These are phyloP conservation scores for Xylaria sp. DNA, from an alignment of 2,329 filamentous ascomycete species.

Conservation along the genomic window DNA sequence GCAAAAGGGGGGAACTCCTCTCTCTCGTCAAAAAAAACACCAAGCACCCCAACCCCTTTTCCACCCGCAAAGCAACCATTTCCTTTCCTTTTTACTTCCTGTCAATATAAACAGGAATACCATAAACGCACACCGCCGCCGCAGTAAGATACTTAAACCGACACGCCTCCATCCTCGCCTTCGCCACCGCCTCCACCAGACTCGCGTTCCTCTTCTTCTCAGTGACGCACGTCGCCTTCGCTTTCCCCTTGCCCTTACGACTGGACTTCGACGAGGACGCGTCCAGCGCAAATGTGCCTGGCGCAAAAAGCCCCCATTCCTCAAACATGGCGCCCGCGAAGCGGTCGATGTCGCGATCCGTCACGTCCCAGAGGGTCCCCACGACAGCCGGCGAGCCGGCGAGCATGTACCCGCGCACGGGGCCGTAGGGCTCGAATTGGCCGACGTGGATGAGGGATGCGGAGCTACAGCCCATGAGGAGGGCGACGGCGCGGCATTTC, in stretches of 20 bases:
- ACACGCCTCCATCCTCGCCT: constrained; percentile 69
- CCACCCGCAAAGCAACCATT: background rate
- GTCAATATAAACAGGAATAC: constrained; percentile 79
- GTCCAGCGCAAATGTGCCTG: constrained; percentile 41
- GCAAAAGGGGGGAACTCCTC: background rate
- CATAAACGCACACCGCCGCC: constrained; percentile 89
- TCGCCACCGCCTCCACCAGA: constrained; percentile 75
- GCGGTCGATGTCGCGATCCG: constrained; percentile 93
- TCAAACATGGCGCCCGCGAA: constrained; percentile 76
- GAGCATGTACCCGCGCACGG: constrained; percentile 86
- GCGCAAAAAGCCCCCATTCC: constrained; percentile 71
- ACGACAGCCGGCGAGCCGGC: constrained; percentile 82
- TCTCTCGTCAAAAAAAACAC: too few species aligned
- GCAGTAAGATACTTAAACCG: constrained; percentile 88
- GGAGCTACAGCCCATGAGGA: constrained; percentile 93
- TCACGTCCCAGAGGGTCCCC: constrained; percentile 96
- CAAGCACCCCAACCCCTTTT: background rate
- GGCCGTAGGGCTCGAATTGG: constrained; percentile 85
- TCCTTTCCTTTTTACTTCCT: constrained; percentile 18
- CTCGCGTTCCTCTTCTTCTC: constrained; percentile 36
- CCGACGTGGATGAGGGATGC: constrained; percentile 75
- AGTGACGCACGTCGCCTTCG: background rate
- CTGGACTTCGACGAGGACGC: constrained; percentile 16
- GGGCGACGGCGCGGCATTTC: constrained; percentile 67
- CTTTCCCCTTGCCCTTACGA: constrained; percentile 25